These are phyloP conservation scores for Dioscorea alata DNA, from an alignment of 106 monocot genomes.

Conservation along the genomic window DNA sequence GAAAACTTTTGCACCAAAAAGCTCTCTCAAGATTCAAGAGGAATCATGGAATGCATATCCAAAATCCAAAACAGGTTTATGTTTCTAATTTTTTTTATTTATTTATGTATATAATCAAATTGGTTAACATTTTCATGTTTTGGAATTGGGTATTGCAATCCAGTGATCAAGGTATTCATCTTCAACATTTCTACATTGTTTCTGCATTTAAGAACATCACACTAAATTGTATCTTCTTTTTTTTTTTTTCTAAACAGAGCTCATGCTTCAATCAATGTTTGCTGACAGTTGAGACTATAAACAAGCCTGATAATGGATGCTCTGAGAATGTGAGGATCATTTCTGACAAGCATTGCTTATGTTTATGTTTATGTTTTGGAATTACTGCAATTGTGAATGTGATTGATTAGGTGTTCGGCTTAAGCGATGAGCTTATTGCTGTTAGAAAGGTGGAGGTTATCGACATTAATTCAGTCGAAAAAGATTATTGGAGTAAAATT, in stretches of 20 bases:
- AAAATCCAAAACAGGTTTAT: conserved; percentile 51
- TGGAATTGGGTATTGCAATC: conserved; percentile 1
- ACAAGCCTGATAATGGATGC: conserved; percentile 54
- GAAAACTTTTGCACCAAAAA: conserved; percentile 40
- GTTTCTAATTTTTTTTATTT: too few relatives aligned
- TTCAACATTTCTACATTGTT: background rate
- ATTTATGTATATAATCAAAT: too few relatives aligned
- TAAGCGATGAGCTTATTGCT: conserved; percentile 40
- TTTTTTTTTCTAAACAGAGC: conserved; percentile 28
- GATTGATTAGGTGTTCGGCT: conserved; percentile 36
- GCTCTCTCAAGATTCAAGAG: conserved; percentile 40
- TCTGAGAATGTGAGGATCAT: conserved; percentile 43
- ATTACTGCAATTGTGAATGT: conserved; percentile 2
- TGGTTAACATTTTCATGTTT: background rate
- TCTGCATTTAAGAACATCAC: background rate
- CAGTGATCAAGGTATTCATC: conserved; percentile 50
- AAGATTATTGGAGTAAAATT: conserved; percentile 60
- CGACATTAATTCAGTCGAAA: conserved; percentile 40
- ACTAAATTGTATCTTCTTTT: conserved; percentile 3
- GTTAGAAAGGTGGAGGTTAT: conserved; percentile 46
- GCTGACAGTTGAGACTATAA: conserved; percentile 50
- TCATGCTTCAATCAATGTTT: conserved; percentile 36
- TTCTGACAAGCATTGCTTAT: background rate
- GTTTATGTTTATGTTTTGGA: background rate
- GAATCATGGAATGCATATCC: conserved; percentile 58